A percentile compares a stretch with the other conserved stretches of the same genome.
phyloP scores from a whole-genome alignment of 2,329 filamentous ascomycete genomes.

The Coniella vitis region DNA sequence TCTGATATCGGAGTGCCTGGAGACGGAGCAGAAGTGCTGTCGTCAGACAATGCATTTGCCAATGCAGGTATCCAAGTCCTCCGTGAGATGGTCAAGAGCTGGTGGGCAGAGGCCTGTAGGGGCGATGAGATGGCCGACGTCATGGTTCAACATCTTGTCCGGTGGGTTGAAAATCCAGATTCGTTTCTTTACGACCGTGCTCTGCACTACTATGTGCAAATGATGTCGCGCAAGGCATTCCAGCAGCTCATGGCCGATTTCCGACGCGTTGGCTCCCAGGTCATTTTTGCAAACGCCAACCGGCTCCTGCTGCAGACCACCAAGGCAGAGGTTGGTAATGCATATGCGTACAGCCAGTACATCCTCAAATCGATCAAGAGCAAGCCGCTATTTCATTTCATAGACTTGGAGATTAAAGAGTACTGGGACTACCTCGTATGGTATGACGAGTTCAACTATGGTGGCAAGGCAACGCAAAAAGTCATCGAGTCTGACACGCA shows the following conservation, averaged over 20 bases:
- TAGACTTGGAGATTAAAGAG: conserved; percentile 94
- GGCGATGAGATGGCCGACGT: conserved; percentile 94
- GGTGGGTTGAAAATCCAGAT: conserved; percentile 91
- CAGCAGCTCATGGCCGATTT: conserved; percentile 97
- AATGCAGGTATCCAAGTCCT: conserved; percentile 84
- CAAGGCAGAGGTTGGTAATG: conserved; percentile 93
- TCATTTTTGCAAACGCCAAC: conserved; percentile 90
- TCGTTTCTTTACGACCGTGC: conserved; percentile 94
- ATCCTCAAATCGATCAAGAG: conserved; percentile 95
- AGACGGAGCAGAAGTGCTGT: conserved; percentile 63
- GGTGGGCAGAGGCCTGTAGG: conserved; percentile 92
- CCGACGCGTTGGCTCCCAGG: conserved; percentile 85
- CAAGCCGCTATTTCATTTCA: conserved; percentile 93
- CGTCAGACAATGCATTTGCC: conserved; percentile 87
- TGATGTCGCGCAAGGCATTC: conserved; percentile 96
- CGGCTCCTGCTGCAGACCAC: conserved; percentile 89
- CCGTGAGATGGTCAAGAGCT: conserved; percentile 96
- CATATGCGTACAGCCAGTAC: conserved; percentile 94
- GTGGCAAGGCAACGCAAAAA: conserved; percentile 82
- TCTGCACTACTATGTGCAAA: conserved; percentile 94
- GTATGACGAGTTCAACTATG: conserved; percentile 99
- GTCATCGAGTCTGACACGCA: conserved; percentile 69
- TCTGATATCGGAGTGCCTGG: conserved; percentile 54
- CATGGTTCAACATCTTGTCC: conserved; percentile 92
- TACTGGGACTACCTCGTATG: conserved; percentile 99